A percentile compares a stretch with the other conserved stretches of the same genome.
Conservation (phyloP, 2,329 filamentous ascomycete species). For the Pochonia chlamydosporia region DNA sequence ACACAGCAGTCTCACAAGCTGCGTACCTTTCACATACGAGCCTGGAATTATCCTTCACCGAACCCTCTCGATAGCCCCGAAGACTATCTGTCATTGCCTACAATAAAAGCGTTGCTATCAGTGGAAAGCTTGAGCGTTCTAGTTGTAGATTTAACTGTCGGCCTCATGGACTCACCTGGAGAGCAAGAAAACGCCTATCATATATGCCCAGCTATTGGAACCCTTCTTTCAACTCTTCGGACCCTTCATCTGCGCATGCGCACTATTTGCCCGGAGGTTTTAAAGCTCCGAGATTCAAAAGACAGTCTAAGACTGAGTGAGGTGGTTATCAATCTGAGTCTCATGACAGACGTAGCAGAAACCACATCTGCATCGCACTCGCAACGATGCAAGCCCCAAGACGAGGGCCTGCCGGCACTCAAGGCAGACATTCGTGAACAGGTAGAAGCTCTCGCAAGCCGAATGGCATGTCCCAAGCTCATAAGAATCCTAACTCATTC, state of each 20-base stretch:
- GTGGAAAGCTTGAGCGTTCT: conserved; percentile 12
- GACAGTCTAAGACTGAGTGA: conserved; percentile 6
- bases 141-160: conserved; percentile 11
- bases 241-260: conserved; percentile 13
- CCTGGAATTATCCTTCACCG: conserved; percentile 3
- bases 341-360: conserved; percentile 3
- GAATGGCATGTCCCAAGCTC: conserved; percentile 12
- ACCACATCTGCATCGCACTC: conserved; percentile 12
- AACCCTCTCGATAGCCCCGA: conserved; percentile 3
- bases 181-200: conserved; percentile 1
- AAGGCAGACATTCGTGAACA: conserved; percentile 12
- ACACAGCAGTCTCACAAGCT: conserved; percentile 8
- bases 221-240: conserved; percentile 11
- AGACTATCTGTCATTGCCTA: conserved; percentile 9
- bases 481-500: conserved; percentile 14
- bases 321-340: conserved; percentile 13
- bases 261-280: conserved; percentile 13
- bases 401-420: conserved; percentile 9
- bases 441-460: conserved; percentile 10
- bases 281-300: conserved; percentile 10
- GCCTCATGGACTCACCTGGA: conserved; percentile 3
- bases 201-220: conserved; percentile 13
- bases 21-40: conserved; percentile 8
- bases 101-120: conserved; percentile 12
- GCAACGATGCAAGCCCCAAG: conserved; percentile 5